phyloP scores from a whole-genome alignment of 805 yeast species.

The Clavispora asparagi region DNA sequence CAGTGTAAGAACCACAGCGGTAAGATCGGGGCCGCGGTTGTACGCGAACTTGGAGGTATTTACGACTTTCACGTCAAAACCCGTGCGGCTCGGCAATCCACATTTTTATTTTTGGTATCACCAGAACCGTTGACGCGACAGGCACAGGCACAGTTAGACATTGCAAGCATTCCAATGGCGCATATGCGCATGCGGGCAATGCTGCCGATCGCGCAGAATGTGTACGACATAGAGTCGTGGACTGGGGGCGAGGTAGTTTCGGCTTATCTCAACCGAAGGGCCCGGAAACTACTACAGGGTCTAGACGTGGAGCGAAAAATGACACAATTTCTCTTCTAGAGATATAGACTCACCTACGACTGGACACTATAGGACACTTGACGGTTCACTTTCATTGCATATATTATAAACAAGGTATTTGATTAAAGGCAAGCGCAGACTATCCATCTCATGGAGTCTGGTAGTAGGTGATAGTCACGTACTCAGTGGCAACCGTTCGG shows the following conservation, averaged over 20 bases:
- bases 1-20: slow-evolving; percentile 51
- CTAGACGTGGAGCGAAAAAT: slow-evolving; percentile 17
- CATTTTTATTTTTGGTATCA: slow-evolving; percentile 41
- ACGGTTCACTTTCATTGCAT: not conserved
- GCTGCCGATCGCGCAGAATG: not conserved
- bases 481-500: not conserved
- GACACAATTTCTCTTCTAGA: not conserved
- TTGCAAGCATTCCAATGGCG: slow-evolving; percentile 41
- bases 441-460: not conserved
- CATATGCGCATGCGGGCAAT: slow-evolving; percentile 14
- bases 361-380: no score
- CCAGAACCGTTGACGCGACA: slow-evolving; percentile 45
- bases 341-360: no score
- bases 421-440: not conserved
- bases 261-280: slow-evolving; percentile 33
- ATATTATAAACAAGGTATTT: not conserved
- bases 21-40: slow-evolving; percentile 40
- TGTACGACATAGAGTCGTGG: slow-evolving; percentile 35
- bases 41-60: slow-evolving; percentile 53
- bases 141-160: slow-evolving; percentile 42
- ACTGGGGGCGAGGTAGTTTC: slow-evolving; percentile 29
- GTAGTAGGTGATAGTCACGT: not conserved
- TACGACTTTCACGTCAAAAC: slow-evolving; percentile 32
- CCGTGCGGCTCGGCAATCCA: slow-evolving; percentile 12
- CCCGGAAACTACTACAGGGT: slow-evolving; percentile 31